Conservation (phyloP, 2,329 filamentous ascomycete species). For the Talaromyces sp. region DNA sequence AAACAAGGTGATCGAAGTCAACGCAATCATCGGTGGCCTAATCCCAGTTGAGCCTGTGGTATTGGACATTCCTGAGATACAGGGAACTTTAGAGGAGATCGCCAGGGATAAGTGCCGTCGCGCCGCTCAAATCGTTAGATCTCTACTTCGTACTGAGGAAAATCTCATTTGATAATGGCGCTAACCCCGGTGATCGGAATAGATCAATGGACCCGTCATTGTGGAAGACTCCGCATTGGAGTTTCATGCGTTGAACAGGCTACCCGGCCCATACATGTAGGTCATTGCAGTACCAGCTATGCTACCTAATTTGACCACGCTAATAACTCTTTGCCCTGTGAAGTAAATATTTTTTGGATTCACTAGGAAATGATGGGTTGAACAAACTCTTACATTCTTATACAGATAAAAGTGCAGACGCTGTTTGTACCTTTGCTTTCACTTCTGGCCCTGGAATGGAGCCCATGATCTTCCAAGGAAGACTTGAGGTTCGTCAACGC, state of each 20-base stretch:
- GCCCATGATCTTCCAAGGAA: constrained; percentile 79
- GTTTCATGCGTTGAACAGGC: constrained; percentile 77
- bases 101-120: constrained; percentile 77
- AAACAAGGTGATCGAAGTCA: constrained; percentile 83
- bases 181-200: background rate
- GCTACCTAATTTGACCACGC: constrained; percentile 33
- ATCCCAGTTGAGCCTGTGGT: constrained; percentile 70
- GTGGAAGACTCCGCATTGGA: constrained; percentile 89
- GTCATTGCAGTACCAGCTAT: background rate
- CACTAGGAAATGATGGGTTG: constrained; percentile 74
- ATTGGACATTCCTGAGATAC: constrained; percentile 78
- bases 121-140: constrained; percentile 59
- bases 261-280: constrained; percentile 88
- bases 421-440: constrained; percentile 88
- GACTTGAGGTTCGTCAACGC: constrained; percentile 17
- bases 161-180: background rate
- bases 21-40: constrained; percentile 71
- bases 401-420: constrained; percentile 81
- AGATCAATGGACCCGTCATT: constrained; percentile 78
- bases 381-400: constrained; percentile 81
- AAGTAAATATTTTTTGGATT: constrained; percentile 85
- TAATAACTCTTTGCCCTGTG: background rate
- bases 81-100: constrained; percentile 83
- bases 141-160: too few relatives aligned
- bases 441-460: constrained; percentile 75